Percentiles rank a stretch among this genome's conserved stretches.
Conservation (phyloP, 306 rosid genomes). For the Sechiopsis laciniata region DNA sequence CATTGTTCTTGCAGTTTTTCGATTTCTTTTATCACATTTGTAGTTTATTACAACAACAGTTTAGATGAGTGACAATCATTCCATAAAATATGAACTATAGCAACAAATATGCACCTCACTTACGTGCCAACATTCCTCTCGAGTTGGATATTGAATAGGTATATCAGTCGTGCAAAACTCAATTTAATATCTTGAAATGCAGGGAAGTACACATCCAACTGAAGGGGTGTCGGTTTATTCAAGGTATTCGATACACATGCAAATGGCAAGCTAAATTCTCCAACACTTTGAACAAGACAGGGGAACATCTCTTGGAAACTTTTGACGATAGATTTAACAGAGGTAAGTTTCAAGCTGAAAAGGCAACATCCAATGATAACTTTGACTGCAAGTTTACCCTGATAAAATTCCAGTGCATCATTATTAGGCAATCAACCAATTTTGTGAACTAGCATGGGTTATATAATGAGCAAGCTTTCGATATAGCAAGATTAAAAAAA, state of each 20-base stretch:
- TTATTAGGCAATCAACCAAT: slow-evolving; percentile 8
- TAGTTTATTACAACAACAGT: neutral
- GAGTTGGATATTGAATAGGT: slow-evolving; percentile 72
- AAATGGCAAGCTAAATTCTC: slow-evolving; percentile 53
- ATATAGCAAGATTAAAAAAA: too few relatives aligned
- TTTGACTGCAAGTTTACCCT: slow-evolving; percentile 45
- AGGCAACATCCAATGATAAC: slow-evolving; percentile 44
- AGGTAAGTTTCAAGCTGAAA: slow-evolving; percentile 34
- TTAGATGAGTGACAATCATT: neutral
- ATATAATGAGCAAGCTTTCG: too few relatives aligned
- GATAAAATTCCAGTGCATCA: slow-evolving; percentile 32
- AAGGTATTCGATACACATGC: slow-evolving; percentile 68
- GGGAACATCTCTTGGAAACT: slow-evolving; percentile 36
- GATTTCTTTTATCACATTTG: neutral
- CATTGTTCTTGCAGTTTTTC: slow-evolving; percentile 4
- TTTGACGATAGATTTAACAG: slow-evolving; percentile 34
- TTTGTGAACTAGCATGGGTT: slow-evolving; percentile 14
- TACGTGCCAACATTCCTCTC: slow-evolving; percentile 95
- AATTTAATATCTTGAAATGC: slow-evolving; percentile 59
- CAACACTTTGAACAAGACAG: slow-evolving; percentile 38
- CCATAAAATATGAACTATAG: slow-evolving; percentile 18
- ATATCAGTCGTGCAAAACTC: slow-evolving; percentile 65
- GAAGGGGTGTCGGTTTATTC: slow-evolving; percentile 77
- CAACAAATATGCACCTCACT: slow-evolving; percentile 32
- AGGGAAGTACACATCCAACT: slow-evolving; percentile 71